Conservation (phyloP, 2,329 filamentous ascomycete genomes). For the Neonectria sp. region DNA sequence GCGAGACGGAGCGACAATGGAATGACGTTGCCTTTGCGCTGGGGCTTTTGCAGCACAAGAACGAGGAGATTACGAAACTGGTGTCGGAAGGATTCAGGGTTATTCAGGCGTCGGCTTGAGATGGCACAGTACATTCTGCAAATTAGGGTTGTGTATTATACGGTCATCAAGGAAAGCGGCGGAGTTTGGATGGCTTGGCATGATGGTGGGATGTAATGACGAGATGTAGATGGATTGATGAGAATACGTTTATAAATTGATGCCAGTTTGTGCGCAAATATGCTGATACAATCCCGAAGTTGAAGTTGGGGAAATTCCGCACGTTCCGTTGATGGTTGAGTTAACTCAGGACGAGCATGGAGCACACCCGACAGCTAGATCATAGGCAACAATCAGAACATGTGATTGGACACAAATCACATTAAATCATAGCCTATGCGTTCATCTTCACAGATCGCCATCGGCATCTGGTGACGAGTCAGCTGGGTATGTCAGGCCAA, state of each 20-base stretch:
- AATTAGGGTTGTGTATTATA: conserved; percentile 22
- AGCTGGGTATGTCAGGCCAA: conserved; percentile 30
- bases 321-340: too few relatives aligned
- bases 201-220: conserved; percentile 41
- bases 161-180: conserved; percentile 28
- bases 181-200: conserved; percentile 41
- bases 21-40: conserved; percentile 96
- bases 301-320: too few relatives aligned
- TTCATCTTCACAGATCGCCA: background rate
- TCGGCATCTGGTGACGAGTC: background rate
- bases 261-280: conserved; percentile 35
- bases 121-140: conserved; percentile 17
- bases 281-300: too few relatives aligned
- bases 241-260: conserved; percentile 32
- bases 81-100: conserved; percentile 84
- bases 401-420: background rate
- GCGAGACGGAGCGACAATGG: conserved; percentile 96
- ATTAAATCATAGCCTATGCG: too few relatives aligned
- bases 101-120: conserved; percentile 72
- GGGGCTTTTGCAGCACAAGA: conserved; percentile 91
- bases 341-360: too few relatives aligned
- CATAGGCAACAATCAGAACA: background rate
- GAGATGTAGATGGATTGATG: conserved; percentile 39
- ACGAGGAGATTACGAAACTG: conserved; percentile 87
- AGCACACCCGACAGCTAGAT: too few relatives aligned